Base-by-base conservation (phyloP, 176 grass and related monocot species). In the Aegilops bicornis region DNA sequence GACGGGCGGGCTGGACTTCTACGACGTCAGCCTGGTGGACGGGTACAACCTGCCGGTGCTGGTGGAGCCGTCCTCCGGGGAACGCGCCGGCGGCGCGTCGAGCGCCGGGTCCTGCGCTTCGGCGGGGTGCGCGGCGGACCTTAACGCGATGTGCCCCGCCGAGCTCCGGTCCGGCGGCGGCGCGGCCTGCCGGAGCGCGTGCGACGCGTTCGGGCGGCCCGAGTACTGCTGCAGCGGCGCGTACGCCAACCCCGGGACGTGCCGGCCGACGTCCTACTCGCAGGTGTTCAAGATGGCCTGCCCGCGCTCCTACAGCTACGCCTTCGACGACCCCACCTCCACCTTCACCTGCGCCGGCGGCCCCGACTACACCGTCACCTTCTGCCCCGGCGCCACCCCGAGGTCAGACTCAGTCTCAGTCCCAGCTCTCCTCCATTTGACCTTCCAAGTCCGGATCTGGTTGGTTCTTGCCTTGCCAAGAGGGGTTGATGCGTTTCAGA, bases 271-370 rank as follows among this genome's bases (percentile, higher is more conserved):
- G 36, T 10, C 80, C 8, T 98, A 98, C 80, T 98, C 95, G 14
- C 89, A 93, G 86, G 33, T 98, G 82, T 98, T 98, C 93, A 98
- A 98, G 87, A 80, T 78, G 43, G 91, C 93, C 31, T 98, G 95
- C 90, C 95, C 95, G n/a, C 87, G 87, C 22, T 95, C 95, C 5
- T 98, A 98, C 88, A 98, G 95, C 93, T 98, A 98, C 79, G 95
- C 95, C 5, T 98, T 93, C 83, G 95, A 98, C 83, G 95, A 98
- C 60, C 91, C 93, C 14, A 98, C 95, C 62, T 95, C 93, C 59
- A 98, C 93, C 3, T 98, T 98, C 79, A 98, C 95, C 64, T 98
- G 95, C 86, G 83, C 83, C 31, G 91, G 95, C 33, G 58, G 95
- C 14, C 85, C 85, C 1, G 87, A 95, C 65, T 98, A 98, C 82